Base-by-base conservation (phyloP, 345 rosid species). In the Syzygium aqueum region DNA sequence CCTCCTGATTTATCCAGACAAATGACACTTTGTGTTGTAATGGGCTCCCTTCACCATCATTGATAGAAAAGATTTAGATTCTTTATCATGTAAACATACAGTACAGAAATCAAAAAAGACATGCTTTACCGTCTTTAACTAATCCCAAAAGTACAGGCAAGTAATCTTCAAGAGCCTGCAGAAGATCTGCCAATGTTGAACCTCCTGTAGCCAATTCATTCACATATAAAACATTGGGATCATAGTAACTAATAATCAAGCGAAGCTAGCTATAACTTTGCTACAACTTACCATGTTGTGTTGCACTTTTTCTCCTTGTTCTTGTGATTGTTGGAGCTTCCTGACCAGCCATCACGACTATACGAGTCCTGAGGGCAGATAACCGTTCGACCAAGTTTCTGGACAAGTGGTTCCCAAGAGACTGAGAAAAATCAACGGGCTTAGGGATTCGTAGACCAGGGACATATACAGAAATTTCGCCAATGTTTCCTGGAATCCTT, bases 281-380 rank as follows among this genome's bases (percentile, higher is more conserved):
- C 85, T 87, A 80, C 53, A 86, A 91, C 90, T 87, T 89, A 96
- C 99, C 99, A 90, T 98, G 99, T 88, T 98, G 99, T 54, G 99
- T 96, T 86, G 96, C 94, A 90, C 93, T 94, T 94, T 93, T 96
- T 91, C 99, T 96, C 89, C 96, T 93, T 53, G 99, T 94, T 92
- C 99, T 93, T 46, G 99, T 94, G 84, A 96, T 92, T 59, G 99
- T 98, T 52, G 99, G 98, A 50, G 94, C 98, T 94, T 98, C 99
- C 93, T 98, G 99, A 63, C 94, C 94, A 65, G 98, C 99, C 99
- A 98, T 98, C 87, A 96, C 98, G 61, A 98, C 99, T 53, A 98
- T 93, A 84, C 99, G 98, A 63, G 97, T 95, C 93, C 99, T 93
- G 84, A 96, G 90, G 86, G 98, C 98, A 85, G 97, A 91, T 88